Conservation (phyloP, 257 asterid genomes). For the Cordia subcordata region DNA sequence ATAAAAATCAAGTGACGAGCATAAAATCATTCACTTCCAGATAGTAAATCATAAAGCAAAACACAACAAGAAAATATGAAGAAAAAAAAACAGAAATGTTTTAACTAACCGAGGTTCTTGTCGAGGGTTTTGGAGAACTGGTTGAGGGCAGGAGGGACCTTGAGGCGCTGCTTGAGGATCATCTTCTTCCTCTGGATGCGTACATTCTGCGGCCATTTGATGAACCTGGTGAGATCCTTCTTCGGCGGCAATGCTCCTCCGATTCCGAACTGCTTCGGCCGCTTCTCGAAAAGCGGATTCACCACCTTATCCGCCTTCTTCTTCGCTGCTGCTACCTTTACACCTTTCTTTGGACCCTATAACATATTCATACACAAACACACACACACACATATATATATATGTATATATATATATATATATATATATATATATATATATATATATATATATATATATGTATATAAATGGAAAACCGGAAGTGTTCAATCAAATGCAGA, state of each 20-base stretch:
- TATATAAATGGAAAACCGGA: no score
- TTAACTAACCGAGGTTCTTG: slow-evolving; percentile 34
- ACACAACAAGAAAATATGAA: no score
- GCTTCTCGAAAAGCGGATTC: slow-evolving; percentile 39
- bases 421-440: no score
- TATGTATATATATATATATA: no score
- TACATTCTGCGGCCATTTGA: slow-evolving; percentile 36
- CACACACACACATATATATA: background rate
- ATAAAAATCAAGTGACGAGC: no score
- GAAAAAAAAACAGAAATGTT: background rate
- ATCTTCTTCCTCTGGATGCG: slow-evolving; percentile 36
- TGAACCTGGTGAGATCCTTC: slow-evolving; percentile 30
- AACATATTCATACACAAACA: background rate
- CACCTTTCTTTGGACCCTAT: slow-evolving; percentile 26
- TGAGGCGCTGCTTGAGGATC: slow-evolving; percentile 37
- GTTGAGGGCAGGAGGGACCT: slow-evolving; percentile 46
- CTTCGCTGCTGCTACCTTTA: slow-evolving; percentile 13
- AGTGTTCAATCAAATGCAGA: background rate
- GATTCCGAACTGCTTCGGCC: slow-evolving; percentile 41
- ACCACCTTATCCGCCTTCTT: slow-evolving; percentile 32
- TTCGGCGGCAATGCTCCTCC: slow-evolving; percentile 43
- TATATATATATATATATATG: no score
- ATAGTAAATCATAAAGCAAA: background rate
- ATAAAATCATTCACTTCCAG: background rate
- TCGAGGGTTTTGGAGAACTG: slow-evolving; percentile 46